phyloP scores from a whole-genome alignment of 139 green algal genomes.

The Penium margaritaceum region DNA sequence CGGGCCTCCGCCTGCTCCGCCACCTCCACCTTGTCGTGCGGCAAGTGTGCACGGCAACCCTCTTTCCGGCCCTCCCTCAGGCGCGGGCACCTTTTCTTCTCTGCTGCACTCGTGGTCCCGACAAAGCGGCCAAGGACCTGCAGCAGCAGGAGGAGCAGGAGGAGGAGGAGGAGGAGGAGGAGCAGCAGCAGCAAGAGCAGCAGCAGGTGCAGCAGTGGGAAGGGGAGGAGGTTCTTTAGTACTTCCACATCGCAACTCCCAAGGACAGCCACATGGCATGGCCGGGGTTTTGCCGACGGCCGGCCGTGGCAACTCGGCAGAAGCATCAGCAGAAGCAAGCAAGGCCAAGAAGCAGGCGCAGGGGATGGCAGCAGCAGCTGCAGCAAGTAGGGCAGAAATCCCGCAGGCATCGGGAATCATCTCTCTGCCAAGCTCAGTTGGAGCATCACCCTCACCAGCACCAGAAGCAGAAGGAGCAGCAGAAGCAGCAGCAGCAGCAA shows the following conservation, averaged over 20 bases:
- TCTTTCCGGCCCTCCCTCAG: neutral
- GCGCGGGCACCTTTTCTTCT: too few relatives aligned
- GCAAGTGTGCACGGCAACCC: neutral
- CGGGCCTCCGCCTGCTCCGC: too few relatives aligned
- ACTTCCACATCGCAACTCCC: neutral
- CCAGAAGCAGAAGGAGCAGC: too few relatives aligned
- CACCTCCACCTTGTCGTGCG: neutral
- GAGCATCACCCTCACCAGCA: too few relatives aligned
- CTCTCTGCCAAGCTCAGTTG: too few relatives aligned
- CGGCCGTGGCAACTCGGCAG: neutral
- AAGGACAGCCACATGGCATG: neutral
- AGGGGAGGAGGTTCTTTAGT: neutral
- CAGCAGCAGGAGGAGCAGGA: constrained; percentile 36
- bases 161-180: constrained; percentile 51
- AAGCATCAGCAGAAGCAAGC: neutral
- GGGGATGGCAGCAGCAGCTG: neutral
- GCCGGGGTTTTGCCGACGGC: neutral
- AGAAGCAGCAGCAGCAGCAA: too few relatives aligned
- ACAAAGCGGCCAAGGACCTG: neutral
- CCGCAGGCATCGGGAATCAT: neutral
- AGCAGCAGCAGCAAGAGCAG: constrained; percentile 53
- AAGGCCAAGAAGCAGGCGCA: too few relatives aligned
- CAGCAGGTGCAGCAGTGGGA: neutral
- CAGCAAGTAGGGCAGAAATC: neutral
- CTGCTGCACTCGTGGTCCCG: neutral